These are phyloP conservation scores for Allomyces macrogynus DNA, from an alignment of 192 early-diverging fungal species.

Conservation along the genomic window DNA sequence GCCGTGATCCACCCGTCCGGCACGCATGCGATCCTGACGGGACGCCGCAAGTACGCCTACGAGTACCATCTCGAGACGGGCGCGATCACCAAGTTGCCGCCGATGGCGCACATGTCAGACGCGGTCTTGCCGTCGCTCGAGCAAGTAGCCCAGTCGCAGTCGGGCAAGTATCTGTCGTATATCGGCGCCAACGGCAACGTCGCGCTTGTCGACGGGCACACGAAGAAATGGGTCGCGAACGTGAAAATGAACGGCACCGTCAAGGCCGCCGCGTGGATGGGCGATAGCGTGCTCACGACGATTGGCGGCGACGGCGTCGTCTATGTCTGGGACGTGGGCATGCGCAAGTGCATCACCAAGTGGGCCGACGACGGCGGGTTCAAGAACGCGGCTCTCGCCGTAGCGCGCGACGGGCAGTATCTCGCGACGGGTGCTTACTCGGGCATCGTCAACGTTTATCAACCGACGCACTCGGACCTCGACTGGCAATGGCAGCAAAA, in stretches of 20 bases:
- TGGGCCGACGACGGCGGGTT: slow-evolving; percentile 70
- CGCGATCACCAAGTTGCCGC: slow-evolving; percentile 38
- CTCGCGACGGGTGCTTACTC: slow-evolving; percentile 64
- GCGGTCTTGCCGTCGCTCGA: slow-evolving; percentile 31
- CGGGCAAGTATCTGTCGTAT: slow-evolving; percentile 57
- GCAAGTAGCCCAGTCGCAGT: slow-evolving; percentile 42
- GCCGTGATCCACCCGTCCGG: slow-evolving; percentile 62
- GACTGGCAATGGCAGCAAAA: too few relatives aligned
- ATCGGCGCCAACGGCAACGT: slow-evolving; percentile 63
- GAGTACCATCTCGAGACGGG: slow-evolving; percentile 64
- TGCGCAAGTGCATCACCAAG: slow-evolving; percentile 48
- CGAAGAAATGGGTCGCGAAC: slow-evolving; percentile 74
- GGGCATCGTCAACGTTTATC: slow-evolving; percentile 85
- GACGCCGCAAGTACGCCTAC: slow-evolving; percentile 65
- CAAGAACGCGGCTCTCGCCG: slow-evolving; percentile 43
- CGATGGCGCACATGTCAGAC: slow-evolving; percentile 58
- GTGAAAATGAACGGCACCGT: slow-evolving; percentile 79
- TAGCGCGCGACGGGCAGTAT: slow-evolving; percentile 51
- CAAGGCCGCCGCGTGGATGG: slow-evolving; percentile 49
- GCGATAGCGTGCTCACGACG: slow-evolving; percentile 56
- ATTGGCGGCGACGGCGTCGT: slow-evolving; percentile 64
- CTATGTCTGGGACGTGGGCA: slow-evolving; percentile 71
- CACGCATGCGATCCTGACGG: slow-evolving; percentile 47
- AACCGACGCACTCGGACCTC: slow-evolving; percentile 10
- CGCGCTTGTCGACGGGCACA: slow-evolving; percentile 46